Base-by-base conservation (phyloP, 2,329 filamentous ascomycete species). In the Didymella pinodella region DNA sequence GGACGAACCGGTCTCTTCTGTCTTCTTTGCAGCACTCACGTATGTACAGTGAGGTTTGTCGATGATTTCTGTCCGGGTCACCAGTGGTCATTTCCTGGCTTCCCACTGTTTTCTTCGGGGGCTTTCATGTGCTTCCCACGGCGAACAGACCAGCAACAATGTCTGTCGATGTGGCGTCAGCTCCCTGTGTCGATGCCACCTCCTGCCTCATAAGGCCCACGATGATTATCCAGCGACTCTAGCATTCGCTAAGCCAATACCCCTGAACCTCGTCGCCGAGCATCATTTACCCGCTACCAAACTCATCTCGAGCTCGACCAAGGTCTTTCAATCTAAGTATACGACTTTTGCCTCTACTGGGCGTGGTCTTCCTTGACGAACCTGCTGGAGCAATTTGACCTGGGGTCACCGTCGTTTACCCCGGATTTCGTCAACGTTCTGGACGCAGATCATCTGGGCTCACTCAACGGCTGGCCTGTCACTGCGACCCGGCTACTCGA, bases 281-380 rank as follows among this genome's bases (percentile, higher is more conserved):
- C 51, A 25, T 32, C 34, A 54, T 48, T 54, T 54, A 54, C 51
- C 51, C 51, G 51, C 34, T 32, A 48, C 43, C 51, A 48, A 28
- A 52, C 28, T 36, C 22, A 36, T 29, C 48, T 53, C 22, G 62
- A 63, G 62, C 64, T 66, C 59, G 62, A 63, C 53, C 57, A 34
- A 46, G 36, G 62, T 57, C 62, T 57, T 60, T 22, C 57, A 66
- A 66, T 66, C 34, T 66, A 65, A 55, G 57, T 64, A 66, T 65
- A 65, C 28, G 32, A 54, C 26, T 16, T 25, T 43, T 2, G 51
- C 34, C 34, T 41, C 32, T 20, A 26, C 22, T 11, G 44, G 34
- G 44, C 44, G 41, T 26, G 26, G 25, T 54, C 25, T 47, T 29
- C 34, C 32, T 40, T n/a, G 50, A 26, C 38, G 18, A 16, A 7